Evolutionary conservation across 768 basidiomycete genomes (phyloP).

Genomic region (Dioszegia hungarica): DNA sequence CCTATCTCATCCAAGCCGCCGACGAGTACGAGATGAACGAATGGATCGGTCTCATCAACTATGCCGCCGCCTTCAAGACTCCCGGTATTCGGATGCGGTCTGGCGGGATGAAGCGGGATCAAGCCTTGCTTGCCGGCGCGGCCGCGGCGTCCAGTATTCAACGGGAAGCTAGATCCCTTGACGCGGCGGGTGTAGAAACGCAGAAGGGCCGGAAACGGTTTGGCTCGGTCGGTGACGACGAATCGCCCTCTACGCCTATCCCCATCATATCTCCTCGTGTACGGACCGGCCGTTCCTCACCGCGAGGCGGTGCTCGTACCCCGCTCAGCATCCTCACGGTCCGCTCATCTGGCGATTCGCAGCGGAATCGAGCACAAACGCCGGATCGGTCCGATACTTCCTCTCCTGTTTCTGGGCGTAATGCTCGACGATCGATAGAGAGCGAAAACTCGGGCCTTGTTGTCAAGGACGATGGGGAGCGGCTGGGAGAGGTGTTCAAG

Average conservation of each 20-base stretch:
- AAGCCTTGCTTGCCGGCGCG: constrained; percentile 71
- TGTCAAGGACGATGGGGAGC: constrained; percentile 31
- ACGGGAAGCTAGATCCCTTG: constrained; percentile 45
- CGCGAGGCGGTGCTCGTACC: not conserved
- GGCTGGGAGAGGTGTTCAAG: constrained; percentile 67
- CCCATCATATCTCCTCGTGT: not conserved
- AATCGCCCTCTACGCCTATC: not conserved
- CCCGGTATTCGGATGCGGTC: constrained; percentile 76
- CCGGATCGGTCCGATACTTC: not conserved
- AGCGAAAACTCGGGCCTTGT: not conserved
- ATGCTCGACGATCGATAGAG: not conserved
- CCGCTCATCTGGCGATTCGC: not conserved
- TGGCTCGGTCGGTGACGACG: not conserved
- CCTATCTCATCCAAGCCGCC: constrained; percentile 67
- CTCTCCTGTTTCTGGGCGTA: constrained; percentile 5
- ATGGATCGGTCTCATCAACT: constrained; percentile 91
- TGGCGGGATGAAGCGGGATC: constrained; percentile 62
- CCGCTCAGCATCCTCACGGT: not conserved
- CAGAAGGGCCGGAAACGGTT: not conserved
- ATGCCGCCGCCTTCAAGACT: constrained; percentile 86
- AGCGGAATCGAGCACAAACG: not conserved
- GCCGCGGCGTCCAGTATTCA: constrained; percentile 82
- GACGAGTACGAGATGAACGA: constrained; percentile 70
- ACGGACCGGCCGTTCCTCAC: not conserved
- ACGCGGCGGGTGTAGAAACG: not conserved